Conservation (phyloP, 495 filamentous ascomycete genomes). For the Tuber microsphaerosporum region DNA sequence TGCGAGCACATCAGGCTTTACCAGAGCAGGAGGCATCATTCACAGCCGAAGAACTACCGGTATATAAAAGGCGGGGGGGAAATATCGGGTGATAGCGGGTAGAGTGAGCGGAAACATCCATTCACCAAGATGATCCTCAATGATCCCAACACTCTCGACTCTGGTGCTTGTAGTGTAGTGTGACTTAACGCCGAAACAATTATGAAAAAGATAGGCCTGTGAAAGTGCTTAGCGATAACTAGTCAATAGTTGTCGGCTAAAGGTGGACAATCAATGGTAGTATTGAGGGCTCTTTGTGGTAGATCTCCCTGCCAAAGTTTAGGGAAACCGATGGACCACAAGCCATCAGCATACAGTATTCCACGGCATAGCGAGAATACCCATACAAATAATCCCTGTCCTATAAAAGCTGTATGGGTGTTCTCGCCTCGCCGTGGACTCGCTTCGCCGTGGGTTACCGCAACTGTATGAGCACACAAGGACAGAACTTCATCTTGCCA, state of each 20-base stretch:
- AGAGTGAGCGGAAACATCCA: background rate
- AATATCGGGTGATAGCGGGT: background rate
- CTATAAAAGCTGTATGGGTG: no score
- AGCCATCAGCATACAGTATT: no score
- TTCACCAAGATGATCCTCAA: background rate
- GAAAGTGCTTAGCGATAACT: background rate
- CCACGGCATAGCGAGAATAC: no score
- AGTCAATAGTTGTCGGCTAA: background rate
- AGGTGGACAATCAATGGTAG: background rate
- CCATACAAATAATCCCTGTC: no score
- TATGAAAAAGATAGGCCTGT: background rate
- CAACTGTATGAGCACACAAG: background rate
- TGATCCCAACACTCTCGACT: background rate
- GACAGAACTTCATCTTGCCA: background rate
- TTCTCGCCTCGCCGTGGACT: no score
- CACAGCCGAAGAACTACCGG: background rate
- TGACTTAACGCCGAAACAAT: background rate
- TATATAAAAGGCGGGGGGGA: background rate
- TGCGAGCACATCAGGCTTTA: background rate
- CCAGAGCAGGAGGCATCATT: background rate
- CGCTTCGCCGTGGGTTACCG: no score
- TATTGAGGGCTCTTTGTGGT: background rate
- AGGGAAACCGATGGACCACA: background rate
- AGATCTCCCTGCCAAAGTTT: background rate
- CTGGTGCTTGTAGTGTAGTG: background rate